Evolutionary conservation across 768 basidiomycete genomes (phyloP).

Genomic region (Hypsizygus marmoreus): DNA sequence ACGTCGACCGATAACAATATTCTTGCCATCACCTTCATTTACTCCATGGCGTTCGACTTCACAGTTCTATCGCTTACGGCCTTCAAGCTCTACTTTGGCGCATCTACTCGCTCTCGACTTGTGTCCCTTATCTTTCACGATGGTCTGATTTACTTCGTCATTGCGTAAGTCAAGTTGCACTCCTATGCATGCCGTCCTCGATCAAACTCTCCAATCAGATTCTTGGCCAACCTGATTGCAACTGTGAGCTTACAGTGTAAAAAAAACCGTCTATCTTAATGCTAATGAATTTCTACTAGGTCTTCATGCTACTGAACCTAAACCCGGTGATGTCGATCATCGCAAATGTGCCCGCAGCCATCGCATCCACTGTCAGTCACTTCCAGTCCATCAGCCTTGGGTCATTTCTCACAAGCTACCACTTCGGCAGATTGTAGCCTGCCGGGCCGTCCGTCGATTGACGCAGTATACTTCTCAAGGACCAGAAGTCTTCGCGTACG

Average conservation of each 20-base stretch:
- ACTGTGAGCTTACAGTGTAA: slow-evolving; percentile 45
- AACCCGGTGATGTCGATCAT: slow-evolving; percentile 77
- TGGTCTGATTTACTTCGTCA: slow-evolving; percentile 69
- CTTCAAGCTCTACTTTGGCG: slow-evolving; percentile 55
- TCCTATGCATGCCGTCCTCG: neutral
- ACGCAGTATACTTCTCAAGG: slow-evolving; percentile 55
- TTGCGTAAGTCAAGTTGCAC: slow-evolving; percentile 52
- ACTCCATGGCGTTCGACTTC: slow-evolving; percentile 75
- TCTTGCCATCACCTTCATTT: slow-evolving; percentile 69
- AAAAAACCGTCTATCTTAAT: neutral
- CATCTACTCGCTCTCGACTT: slow-evolving; percentile 52
- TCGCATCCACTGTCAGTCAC: slow-evolving; percentile 60
- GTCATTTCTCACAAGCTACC: slow-evolving; percentile 1
- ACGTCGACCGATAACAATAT: slow-evolving; percentile 57
- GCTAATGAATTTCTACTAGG: slow-evolving; percentile 22
- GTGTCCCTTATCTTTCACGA: slow-evolving; percentile 70
- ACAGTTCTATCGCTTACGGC: slow-evolving; percentile 60
- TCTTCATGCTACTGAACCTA: slow-evolving; percentile 67
- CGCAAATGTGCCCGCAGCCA: slow-evolving; percentile 71
- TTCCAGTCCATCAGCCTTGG: neutral
- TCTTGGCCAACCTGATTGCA: slow-evolving; percentile 66
- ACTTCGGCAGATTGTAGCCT: slow-evolving; percentile 57
- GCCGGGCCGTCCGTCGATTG: slow-evolving; percentile 62
- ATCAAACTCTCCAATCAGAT: slow-evolving; percentile 39
- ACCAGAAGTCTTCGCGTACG: slow-evolving; percentile 58